phyloP scores from a whole-genome alignment of 179 eudicot species.

The Camellia oleifera region DNA sequence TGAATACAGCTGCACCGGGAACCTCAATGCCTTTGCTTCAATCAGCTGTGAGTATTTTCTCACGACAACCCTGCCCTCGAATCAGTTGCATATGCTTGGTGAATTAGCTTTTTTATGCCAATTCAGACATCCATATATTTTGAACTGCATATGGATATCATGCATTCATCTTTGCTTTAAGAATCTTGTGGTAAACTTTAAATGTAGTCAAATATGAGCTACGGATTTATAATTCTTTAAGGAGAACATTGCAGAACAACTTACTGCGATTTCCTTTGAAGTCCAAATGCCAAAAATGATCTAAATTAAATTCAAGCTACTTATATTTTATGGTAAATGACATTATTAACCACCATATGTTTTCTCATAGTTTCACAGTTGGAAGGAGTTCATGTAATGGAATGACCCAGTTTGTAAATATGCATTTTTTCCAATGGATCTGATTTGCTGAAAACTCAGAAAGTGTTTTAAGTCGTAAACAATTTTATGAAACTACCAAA shows the following conservation, averaged over 20 bases:
- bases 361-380: neutral
- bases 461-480: too few species aligned
- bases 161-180: neutral
- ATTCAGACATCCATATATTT: too few species aligned
- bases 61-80: slow-evolving; percentile 5
- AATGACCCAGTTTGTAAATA: too few species aligned
- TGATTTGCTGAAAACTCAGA: too few species aligned
- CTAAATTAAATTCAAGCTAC: neutral
- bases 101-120: neutral
- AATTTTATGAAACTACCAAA: too few species aligned
- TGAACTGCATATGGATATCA: neutral
- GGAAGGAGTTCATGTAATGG: neutral
- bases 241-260: neutral
- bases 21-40: slow-evolving; percentile 34
- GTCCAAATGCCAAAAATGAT: neutral
- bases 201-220: neutral
- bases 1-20: slow-evolving; percentile 28
- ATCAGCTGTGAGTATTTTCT: slow-evolving; percentile 39
- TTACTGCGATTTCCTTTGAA: neutral
- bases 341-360: neutral
- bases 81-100: neutral
- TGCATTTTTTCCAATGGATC: too few species aligned
- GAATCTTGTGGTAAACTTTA: neutral
- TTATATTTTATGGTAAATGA: neutral
- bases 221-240: neutral